Conservation (phyloP, 345 rosid genomes). For the Luvunga scandens region DNA sequence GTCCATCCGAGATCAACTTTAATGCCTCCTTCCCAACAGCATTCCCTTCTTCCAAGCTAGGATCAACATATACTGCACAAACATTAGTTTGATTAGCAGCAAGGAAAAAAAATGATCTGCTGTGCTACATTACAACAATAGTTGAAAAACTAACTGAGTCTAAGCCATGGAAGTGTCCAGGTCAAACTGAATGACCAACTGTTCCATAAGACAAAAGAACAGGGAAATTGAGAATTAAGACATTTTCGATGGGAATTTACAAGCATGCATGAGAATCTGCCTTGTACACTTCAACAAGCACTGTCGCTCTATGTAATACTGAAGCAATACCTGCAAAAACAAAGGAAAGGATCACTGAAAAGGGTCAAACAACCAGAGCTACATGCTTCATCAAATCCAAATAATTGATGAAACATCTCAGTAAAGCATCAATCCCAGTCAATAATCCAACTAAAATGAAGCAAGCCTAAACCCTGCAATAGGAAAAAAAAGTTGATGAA, state of each 20-base stretch:
- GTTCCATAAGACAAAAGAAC: not conserved
- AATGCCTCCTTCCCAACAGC: conserved; percentile 42
- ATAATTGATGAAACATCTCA: not conserved
- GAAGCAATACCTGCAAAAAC: conserved; percentile 61
- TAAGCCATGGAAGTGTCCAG: not conserved
- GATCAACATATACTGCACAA: conserved; percentile 60
- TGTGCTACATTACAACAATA: not conserved
- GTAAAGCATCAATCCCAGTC: not conserved
- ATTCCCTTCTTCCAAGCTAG: conserved; percentile 42
- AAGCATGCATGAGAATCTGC: conserved; percentile 67
- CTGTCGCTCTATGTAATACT: conserved; percentile 86
- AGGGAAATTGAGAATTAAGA: not conserved
- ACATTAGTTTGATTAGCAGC: conserved; percentile 6
- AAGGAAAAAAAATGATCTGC: not conserved
- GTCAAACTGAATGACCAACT: not conserved
- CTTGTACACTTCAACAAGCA: conserved; percentile 89
- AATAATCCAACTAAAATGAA: not conserved
- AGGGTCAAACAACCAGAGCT: not conserved
- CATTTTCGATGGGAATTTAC: conserved; percentile 39
- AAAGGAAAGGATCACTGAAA: conserved; percentile 10
- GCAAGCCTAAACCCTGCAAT: too few species aligned
- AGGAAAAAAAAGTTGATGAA: not conserved
- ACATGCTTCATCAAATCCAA: not conserved
- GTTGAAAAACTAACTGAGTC: not conserved
- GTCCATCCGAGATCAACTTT: conserved; percentile 77